phyloP scores from a whole-genome alignment of 768 basidiomycete genomes.

The Gyrodon lividus region DNA sequence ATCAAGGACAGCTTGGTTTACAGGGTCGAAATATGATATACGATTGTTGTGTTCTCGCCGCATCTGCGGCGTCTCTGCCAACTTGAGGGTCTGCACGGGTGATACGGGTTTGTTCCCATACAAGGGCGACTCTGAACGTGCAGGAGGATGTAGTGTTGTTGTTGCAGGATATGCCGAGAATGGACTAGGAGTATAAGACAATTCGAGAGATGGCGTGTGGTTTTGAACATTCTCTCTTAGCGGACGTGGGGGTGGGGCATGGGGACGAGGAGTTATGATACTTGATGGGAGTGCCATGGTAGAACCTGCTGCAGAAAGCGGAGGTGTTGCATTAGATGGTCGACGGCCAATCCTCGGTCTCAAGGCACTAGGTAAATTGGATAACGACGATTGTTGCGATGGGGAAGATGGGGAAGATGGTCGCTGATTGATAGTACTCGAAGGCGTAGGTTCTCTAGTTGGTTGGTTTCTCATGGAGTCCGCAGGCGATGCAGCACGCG shows the following conservation, averaged over 20 bases:
- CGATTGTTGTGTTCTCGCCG: conserved; percentile 66
- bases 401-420: conserved; percentile 22
- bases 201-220: conserved; percentile 19
- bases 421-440: conserved; percentile 15
- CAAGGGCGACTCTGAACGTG: conserved; percentile 19
- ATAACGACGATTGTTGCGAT: conserved; percentile 16
- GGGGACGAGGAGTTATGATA: conserved; percentile 24
- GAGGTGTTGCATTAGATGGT: conserved; percentile 44
- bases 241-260: conserved; percentile 24
- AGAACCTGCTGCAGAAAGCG: conserved; percentile 28
- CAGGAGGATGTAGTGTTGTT: conserved; percentile 11
- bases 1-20: conserved; percentile 72
- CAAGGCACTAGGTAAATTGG: conserved; percentile 30
- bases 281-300: conserved; percentile 22
- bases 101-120: conserved; percentile 25
- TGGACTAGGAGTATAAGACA: conserved; percentile 19
- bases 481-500: conserved; percentile 43
- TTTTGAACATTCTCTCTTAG: conserved; percentile 9
- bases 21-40: conserved; percentile 80
- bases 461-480: conserved; percentile 25
- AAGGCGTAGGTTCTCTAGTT: conserved; percentile 24
- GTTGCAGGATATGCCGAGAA: conserved; percentile 8
- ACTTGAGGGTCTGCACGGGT: conserved; percentile 29
- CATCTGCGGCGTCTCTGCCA: conserved; percentile 33
- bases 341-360: conserved; percentile 38